phyloP scores from a whole-genome alignment of 495 filamentous ascomycete genomes.

The Echria macrotheca region DNA sequence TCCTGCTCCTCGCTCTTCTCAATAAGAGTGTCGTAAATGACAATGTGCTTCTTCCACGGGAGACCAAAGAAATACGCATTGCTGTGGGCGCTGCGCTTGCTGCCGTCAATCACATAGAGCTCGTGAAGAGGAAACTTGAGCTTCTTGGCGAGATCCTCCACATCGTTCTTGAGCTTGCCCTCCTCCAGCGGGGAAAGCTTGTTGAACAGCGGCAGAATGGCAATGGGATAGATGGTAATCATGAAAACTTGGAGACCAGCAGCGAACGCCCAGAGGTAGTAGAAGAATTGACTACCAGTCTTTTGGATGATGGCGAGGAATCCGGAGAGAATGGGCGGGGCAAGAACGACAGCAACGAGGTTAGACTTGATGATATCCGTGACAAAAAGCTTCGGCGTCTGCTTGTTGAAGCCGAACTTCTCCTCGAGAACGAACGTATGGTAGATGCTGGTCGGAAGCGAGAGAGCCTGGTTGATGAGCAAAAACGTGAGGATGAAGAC shows the following conservation, averaged over 20 bases:
- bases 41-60: slow-evolving; percentile 99
- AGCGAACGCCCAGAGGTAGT: slow-evolving; percentile 92
- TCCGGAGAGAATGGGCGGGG: slow-evolving; percentile 79
- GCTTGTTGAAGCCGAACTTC: slow-evolving; percentile 98
- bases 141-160: slow-evolving; percentile 77
- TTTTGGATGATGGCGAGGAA: slow-evolving; percentile 88
- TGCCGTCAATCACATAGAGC: slow-evolving; percentile 93
- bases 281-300: slow-evolving; percentile 90
- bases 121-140: slow-evolving; percentile 87
- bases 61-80: slow-evolving; percentile 98
- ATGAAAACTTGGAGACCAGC: slow-evolving; percentile 83
- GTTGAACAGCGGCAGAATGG: slow-evolving; percentile 95
- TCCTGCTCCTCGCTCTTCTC: slow-evolving; percentile 89
- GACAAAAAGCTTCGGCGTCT: slow-evolving; percentile 82
- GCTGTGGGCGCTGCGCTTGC: slow-evolving; percentile 93
- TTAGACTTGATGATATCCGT: slow-evolving; percentile 91
- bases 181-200: slow-evolving; percentile 90
- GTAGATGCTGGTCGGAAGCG: slow-evolving; percentile 80
- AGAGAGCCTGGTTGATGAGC: slow-evolving; percentile 68
- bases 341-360: slow-evolving; percentile 69
- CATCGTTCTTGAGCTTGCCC: slow-evolving; percentile 77
- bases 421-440: slow-evolving; percentile 93
- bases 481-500: slow-evolving; percentile 87
- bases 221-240: slow-evolving; percentile 93
- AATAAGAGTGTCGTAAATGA: slow-evolving; percentile 95